Conservation (phyloP, 2,329 filamentous ascomycete species). For the Hyphodiscus sp. region DNA sequence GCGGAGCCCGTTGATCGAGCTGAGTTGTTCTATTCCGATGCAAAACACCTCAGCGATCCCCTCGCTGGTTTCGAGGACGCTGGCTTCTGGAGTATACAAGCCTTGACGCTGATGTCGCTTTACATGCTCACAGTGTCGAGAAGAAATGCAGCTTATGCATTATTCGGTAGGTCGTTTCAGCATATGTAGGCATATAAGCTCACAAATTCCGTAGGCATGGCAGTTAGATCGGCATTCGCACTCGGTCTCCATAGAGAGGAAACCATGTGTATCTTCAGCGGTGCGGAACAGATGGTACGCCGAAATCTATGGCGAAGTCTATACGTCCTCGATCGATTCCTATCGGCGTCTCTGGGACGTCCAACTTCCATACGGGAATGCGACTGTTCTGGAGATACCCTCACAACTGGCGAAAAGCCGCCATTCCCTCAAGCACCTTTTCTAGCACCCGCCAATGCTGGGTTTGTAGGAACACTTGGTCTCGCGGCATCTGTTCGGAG, state of each 20-base stretch:
- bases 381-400: constrained; percentile 49
- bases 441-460: constrained; percentile 12
- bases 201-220: constrained; percentile 43
- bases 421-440: constrained; percentile 20
- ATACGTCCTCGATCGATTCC: constrained; percentile 57
- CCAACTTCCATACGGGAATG: constrained; percentile 56
- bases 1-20: constrained; percentile 44
- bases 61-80: constrained; percentile 50
- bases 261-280: constrained; percentile 46
- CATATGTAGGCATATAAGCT: neutral
- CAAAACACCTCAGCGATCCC: constrained; percentile 44
- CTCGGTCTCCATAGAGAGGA: constrained; percentile 57
- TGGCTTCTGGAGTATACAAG: constrained; percentile 60
- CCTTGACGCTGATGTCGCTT: constrained; percentile 55
- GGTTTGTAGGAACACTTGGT: constrained; percentile 29
- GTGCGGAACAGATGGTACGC: constrained; percentile 40
- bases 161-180: constrained; percentile 41
- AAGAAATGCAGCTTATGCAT: constrained; percentile 56
- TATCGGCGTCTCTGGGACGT: constrained; percentile 56
- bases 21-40: constrained; percentile 57
- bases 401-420: constrained; percentile 21
- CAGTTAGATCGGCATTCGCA: constrained; percentile 55
- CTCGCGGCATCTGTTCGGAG: constrained; percentile 52
- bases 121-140: constrained; percentile 58
- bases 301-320: constrained; percentile 58